These are phyloP conservation scores for Chlorella sp. DNA, from an alignment of 139 green algal genomes.

Conservation along the genomic window DNA sequence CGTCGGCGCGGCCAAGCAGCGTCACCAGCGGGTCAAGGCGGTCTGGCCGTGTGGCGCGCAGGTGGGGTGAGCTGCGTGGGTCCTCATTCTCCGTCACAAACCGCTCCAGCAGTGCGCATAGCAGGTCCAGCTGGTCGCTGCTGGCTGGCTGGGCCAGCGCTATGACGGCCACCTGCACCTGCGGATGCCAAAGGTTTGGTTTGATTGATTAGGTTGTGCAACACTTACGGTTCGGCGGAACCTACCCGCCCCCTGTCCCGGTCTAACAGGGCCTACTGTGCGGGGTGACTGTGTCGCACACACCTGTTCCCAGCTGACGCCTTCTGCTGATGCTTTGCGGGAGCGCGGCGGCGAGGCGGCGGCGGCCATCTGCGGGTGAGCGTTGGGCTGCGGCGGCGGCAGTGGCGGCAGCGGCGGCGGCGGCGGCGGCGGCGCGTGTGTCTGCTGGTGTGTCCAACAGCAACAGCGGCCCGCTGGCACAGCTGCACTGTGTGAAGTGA, in stretches of 20 bases:
- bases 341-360: background rate
- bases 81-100: conserved; percentile 24
- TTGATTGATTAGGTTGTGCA: no score
- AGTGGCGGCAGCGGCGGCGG: no score
- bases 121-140: background rate
- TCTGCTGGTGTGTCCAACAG: no score
- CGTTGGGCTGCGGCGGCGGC: background rate
- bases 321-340: no score
- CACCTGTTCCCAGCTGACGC: background rate
- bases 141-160: conserved; percentile 5
- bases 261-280: no score
- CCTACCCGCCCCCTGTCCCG: no score
- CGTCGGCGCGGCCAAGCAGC: conserved; percentile 4
- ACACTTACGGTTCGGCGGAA: no score
- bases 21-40: conserved; percentile 2
- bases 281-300: no score
- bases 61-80: background rate
- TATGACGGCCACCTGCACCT: background rate
- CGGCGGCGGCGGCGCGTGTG: no score
- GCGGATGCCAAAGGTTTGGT: background rate
- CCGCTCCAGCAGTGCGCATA: background rate
- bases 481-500: no score
- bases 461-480: no score
- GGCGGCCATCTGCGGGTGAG: background rate
- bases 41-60: background rate